Evolutionary conservation across 345 rosid species (phyloP).

Genomic region (Euphorbia peplus): DNA sequence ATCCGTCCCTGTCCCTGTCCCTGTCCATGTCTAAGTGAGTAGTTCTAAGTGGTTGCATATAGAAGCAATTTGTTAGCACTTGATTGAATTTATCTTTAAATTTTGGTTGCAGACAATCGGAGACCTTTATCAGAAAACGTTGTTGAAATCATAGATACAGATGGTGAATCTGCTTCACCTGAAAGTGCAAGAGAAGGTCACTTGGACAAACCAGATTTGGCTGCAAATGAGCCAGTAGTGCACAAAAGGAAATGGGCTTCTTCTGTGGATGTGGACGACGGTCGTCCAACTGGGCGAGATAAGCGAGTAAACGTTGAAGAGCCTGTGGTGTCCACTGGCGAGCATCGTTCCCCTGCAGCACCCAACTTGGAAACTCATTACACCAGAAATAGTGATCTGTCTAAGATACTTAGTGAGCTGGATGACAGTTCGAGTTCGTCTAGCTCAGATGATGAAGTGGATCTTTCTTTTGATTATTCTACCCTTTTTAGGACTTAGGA

Average conservation of each 20-base stretch:
- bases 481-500: not conserved
- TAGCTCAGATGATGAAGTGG: constrained; percentile 25
- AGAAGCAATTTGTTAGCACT: not conserved
- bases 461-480: not conserved
- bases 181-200: no score
- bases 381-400: not conserved
- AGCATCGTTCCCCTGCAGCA: not conserved
- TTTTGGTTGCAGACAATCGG: not conserved
- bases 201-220: no score
- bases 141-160: not conserved
- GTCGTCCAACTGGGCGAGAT: no score
- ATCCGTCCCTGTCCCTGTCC: no score
- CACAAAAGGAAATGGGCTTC: no score
- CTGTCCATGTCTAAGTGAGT: no score
- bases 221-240: no score
- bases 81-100: not conserved
- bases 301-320: constrained; percentile 8
- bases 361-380: constrained; percentile 10
- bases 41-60: no score
- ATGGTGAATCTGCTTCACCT: not conserved
- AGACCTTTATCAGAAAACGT: not conserved
- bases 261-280: no score
- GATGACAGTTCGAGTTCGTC: constrained; percentile 21
- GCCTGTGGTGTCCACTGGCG: constrained; percentile 3
- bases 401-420: not conserved